phyloP scores from a whole-genome alignment of 805 yeast genomes.

The Nematodospora valgi region DNA sequence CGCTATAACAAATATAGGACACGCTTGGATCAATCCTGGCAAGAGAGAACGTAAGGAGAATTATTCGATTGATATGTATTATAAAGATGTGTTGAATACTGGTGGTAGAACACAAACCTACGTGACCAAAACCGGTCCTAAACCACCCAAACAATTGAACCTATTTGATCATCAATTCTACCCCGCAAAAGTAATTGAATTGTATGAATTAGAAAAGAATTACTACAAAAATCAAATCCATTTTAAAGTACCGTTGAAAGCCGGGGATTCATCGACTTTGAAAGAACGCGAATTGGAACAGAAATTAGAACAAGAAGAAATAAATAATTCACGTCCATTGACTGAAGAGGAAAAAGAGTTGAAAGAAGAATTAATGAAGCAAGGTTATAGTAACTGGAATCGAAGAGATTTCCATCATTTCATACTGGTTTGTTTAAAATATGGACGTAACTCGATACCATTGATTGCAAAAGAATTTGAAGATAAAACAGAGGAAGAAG shows the following conservation, averaged over 20 bases:
- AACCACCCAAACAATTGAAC: conserved; percentile 79
- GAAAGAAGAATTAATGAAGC: conserved; percentile 52
- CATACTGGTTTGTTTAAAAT: conserved; percentile 66
- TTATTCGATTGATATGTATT: conserved; percentile 84
- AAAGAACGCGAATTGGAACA: conserved; percentile 45
- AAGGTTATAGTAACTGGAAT: conserved; percentile 82
- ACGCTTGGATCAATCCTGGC: conserved; percentile 80
- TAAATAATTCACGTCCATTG: conserved; percentile 72
- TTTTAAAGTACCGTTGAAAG: conserved; percentile 60
- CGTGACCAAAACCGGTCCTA: conserved; percentile 56
- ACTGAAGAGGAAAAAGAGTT: conserved; percentile 76
- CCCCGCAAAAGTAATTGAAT: conserved; percentile 68
- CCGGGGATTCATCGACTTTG: conserved; percentile 42
- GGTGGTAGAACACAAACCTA: conserved; percentile 43
- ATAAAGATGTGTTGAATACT: conserved; percentile 72
- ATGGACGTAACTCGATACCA: conserved; percentile 73
- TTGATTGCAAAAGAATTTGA: conserved; percentile 78
- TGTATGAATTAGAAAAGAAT: conserved; percentile 79
- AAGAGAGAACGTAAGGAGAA: conserved; percentile 82
- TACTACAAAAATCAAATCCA: conserved; percentile 67
- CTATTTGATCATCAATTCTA: conserved; percentile 90
- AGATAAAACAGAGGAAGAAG: conserved; percentile 77
- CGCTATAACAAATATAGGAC: conserved; percentile 46
- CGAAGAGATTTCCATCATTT: conserved; percentile 86
- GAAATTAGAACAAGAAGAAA: conserved; percentile 64